A percentile compares a stretch with the other conserved stretches of the same genome.
phyloP scores from a whole-genome alignment of 2,329 filamentous ascomycete genomes.

The Cytospora leucostoma region DNA sequence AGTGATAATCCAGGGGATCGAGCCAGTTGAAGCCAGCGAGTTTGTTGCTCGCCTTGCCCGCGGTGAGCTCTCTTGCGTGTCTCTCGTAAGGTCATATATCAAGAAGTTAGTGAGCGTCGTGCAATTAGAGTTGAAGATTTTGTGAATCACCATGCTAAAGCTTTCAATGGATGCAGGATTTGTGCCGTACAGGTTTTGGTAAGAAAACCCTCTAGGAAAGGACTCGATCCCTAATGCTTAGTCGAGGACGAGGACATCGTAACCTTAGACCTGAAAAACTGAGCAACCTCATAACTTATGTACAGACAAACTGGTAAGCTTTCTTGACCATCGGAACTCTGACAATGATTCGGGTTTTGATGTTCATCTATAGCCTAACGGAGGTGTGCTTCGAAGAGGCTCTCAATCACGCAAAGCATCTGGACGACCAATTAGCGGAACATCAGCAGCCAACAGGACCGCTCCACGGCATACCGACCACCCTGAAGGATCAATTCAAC shows the following conservation, averaged over 20 bases:
- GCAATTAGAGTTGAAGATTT: not conserved
- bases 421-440: conserved; percentile 7
- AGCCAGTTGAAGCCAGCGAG: not conserved
- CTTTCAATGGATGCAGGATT: not conserved
- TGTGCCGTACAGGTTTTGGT: conserved; percentile 13
- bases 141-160: not conserved
- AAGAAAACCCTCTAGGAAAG: not conserved
- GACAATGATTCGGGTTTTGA: not conserved
- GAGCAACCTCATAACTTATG: not conserved
- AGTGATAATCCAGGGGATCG: no score
- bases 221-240: not conserved
- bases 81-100: not conserved
- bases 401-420: not conserved
- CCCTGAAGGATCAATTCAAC: conserved; percentile 62
- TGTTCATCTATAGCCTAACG: conserved; percentile 5
- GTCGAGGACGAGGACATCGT: not conserved
- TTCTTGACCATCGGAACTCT: fast-evolving
- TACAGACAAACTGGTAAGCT: conserved; percentile 25
- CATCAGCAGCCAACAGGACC: conserved; percentile 13
- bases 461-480: conserved; percentile 17
- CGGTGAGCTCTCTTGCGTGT: not conserved
- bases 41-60: not conserved
- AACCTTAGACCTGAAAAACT: not conserved
- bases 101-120: conserved; percentile 5
- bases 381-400: conserved; percentile 24